Percentiles rank a stretch among this genome's conserved stretches.
phyloP scores from a whole-genome alignment of 495 filamentous ascomycete species.

The Trichocladium antarcticum region DNA sequence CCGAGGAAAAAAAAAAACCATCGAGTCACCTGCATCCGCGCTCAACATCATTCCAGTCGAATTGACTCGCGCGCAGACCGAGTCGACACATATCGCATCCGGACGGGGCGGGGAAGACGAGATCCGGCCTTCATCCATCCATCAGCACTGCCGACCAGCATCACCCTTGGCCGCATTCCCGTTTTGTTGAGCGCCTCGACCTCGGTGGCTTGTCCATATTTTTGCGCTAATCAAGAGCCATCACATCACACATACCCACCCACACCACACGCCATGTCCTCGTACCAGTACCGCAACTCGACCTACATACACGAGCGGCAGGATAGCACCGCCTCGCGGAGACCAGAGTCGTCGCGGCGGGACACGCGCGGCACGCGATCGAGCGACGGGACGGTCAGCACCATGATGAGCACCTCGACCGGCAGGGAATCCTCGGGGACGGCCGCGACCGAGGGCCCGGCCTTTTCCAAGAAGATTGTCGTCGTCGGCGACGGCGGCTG shows the following conservation, averaged over 20 bases:
- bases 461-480: constrained; percentile 97
- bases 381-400: constrained; percentile 72
- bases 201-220: not conserved
- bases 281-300: constrained; percentile 37
- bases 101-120: constrained; percentile 2
- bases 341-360: constrained; percentile 26
- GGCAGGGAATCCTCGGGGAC: constrained; percentile 66
- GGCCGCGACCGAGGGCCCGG: constrained; percentile 75
- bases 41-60: not conserved
- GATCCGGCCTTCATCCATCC: too few species aligned
- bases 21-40: constrained; percentile 6
- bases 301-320: constrained; percentile 33
- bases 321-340: constrained; percentile 31
- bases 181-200: not conserved
- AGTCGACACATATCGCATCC: not conserved
- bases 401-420: constrained; percentile 51
- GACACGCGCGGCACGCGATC: constrained; percentile 37
- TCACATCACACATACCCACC: not conserved
- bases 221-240: not conserved
- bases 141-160: too few species aligned
- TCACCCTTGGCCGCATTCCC: not conserved
- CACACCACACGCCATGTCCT: constrained; percentile 27
- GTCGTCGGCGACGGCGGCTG: constrained; percentile 97
- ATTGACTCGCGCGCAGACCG: not conserved
- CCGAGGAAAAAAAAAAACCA: constrained; percentile 1